Percentiles rank a stretch among this genome's conserved stretches.
Conservation (phyloP, 352 stramenopile genomes). For the Elongisporangium prolatum region DNA sequence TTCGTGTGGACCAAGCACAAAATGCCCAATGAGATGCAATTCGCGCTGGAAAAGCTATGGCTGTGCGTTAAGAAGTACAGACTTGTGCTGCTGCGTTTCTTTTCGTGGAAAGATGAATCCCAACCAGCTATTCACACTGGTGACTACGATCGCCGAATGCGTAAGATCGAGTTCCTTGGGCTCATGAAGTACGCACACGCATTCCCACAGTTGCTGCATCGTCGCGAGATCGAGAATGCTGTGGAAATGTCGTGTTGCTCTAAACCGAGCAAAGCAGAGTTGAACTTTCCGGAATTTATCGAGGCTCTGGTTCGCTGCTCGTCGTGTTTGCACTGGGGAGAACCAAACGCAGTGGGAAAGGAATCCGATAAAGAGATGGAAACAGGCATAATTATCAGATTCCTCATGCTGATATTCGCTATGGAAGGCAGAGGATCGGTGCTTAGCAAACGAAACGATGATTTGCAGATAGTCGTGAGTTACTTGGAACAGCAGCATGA, state of each 20-base stretch:
- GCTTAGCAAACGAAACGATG: slow-evolving; percentile 47
- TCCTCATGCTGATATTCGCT: slow-evolving; percentile 72
- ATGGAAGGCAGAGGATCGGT: slow-evolving; percentile 69
- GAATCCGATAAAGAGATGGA: slow-evolving; percentile 5
- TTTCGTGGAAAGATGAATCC: slow-evolving; percentile 16
- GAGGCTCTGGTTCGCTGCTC: slow-evolving; percentile 54
- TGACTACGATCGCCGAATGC: slow-evolving; percentile 20
- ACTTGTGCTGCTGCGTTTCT: slow-evolving; percentile 34
- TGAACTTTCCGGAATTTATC: slow-evolving; percentile 63
- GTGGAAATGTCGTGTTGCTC: slow-evolving; percentile 29
- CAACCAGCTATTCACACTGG: background rate
- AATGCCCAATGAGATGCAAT: slow-evolving; percentile 24
- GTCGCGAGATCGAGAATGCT: slow-evolving; percentile 41
- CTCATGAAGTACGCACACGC: slow-evolving; percentile 52
- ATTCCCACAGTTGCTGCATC: slow-evolving; percentile 58
- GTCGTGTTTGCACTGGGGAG: slow-evolving; percentile 35
- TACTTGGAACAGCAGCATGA: slow-evolving; percentile 43
- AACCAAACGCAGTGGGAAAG: slow-evolving; percentile 5
- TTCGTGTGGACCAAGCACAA: slow-evolving; percentile 16
- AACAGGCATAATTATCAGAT: slow-evolving; percentile 45
- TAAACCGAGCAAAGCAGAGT: slow-evolving; percentile 13
- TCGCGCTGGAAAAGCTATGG: slow-evolving; percentile 27
- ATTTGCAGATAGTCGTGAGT: slow-evolving; percentile 44
- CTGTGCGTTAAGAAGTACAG: slow-evolving; percentile 38
- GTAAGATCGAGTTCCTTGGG: slow-evolving; percentile 22